These are phyloP conservation scores for Teratosphaeria zuluensis DNA, from an alignment of 2,329 filamentous ascomycete genomes.

Conservation along the genomic window DNA sequence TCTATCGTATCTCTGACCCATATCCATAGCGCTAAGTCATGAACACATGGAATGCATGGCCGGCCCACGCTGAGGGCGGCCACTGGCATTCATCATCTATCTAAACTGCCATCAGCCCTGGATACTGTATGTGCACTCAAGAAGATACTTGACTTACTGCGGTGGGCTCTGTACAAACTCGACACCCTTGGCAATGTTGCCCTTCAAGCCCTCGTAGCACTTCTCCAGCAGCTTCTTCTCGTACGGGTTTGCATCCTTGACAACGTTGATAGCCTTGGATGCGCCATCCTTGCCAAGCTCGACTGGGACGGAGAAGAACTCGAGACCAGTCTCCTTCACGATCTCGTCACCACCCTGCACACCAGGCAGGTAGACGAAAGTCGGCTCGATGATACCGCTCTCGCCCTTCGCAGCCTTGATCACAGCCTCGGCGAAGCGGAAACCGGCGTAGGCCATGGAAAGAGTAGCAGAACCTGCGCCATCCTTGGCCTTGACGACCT, in stretches of 20 bases:
- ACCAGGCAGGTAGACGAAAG: constrained; percentile 89
- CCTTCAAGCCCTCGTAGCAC: constrained; percentile 68
- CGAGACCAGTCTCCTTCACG: constrained; percentile 67
- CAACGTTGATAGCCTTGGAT: constrained; percentile 74
- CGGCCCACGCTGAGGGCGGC: neutral
- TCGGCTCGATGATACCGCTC: constrained; percentile 87
- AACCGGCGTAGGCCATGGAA: constrained; percentile 93
- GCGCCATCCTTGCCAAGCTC: constrained; percentile 78
- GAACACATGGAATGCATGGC: neutral
- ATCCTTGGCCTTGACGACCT: constrained; percentile 92
- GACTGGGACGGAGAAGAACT: constrained; percentile 94
- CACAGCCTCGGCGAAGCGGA: constrained; percentile 89
- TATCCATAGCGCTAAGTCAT: neutral
- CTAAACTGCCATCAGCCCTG: neutral
- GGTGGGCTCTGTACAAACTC: constrained; percentile 80
- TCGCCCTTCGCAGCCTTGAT: constrained; percentile 81
- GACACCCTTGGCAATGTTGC: constrained; percentile 91
- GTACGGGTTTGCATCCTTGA: constrained; percentile 67
- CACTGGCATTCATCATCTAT: neutral
- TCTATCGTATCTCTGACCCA: neutral
- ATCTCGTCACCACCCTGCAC: constrained; percentile 80
- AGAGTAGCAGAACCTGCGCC: constrained; percentile 82
- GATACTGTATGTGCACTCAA: neutral
- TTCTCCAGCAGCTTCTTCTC: constrained; percentile 81
- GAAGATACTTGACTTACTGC: constrained; percentile 45